Base-by-base conservation (phyloP, 495 filamentous ascomycete species). In the Hypoxylon fuscum region DNA sequence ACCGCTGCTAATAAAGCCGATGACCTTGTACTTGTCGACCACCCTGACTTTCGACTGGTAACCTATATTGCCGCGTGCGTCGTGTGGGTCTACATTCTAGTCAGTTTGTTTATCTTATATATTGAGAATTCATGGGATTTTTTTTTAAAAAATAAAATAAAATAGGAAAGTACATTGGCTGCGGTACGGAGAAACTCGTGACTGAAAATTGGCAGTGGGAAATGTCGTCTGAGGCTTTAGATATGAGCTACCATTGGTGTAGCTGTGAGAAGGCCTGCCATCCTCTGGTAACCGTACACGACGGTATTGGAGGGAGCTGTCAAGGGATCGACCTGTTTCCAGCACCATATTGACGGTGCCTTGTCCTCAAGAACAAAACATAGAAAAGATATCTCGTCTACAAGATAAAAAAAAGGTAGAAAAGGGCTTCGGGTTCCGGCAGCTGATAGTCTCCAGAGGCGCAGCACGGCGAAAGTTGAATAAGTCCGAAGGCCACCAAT, bases 1-100 rank as follows among this genome's bases (percentile, higher is more conserved):
- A 32, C 95, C 95, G 62, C 91, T 96, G 69, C 90, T 95, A 68
- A 98, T 99, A 82, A 99, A 99, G 23, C 95, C 95, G 46, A 99
- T 85, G 66, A 99, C 91, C 55, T 94, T 90, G 79, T 99, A 99
- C 58, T 87, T 87, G 71, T 98, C 94, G 35, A 86, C 88, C 20
- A 98, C 90, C 35, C 90, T 85, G 46, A 96, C 91, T 72, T 96
- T 96, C 72, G 87, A 92, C 69, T 87, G 88, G 72, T 96, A 96
- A 8, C 75, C 76, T 40, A 75, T 72, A 32, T 73, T 77, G n/a
- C 76, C 76, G 42, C 74, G 73, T 45, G 77, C 72, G 61, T 83
- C 81, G 47, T 66, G 69, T 21, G 80, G 74, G 71, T 84, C 81
- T 81, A n/a, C n/a, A n/a, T n/a, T n/a, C n/a, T n/a, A n/a, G n/a